Conservation (phyloP, 441 rosid genomes). For the Omphalea diandra region DNA sequence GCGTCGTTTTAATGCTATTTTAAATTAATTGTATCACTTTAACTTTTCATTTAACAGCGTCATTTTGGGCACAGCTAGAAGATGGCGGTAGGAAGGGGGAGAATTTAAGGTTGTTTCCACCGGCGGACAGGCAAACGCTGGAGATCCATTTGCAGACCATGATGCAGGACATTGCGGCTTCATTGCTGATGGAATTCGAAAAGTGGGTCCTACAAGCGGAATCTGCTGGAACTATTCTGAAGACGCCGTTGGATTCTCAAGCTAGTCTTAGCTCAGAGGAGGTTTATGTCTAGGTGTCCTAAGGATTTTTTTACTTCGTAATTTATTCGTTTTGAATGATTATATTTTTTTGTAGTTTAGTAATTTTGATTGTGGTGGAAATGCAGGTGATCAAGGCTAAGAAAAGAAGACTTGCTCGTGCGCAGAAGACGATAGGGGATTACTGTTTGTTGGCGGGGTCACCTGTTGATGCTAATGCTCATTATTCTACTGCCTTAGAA, state of each 20-base stretch:
- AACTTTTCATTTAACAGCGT: not conserved
- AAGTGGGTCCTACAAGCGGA: slow-evolving; percentile 92
- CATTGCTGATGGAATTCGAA: slow-evolving; percentile 90
- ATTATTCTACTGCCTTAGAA: slow-evolving; percentile 88
- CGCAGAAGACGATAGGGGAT: slow-evolving; percentile 97
- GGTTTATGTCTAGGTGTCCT: slow-evolving; percentile 98
- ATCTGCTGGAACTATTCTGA: slow-evolving; percentile 87
- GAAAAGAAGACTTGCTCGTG: slow-evolving; percentile 88
- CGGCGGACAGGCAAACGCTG: slow-evolving; percentile 75
- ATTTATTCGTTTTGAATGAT: too few relatives aligned
- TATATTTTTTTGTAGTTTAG: too few relatives aligned
- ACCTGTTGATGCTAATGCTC: slow-evolving; percentile 98
- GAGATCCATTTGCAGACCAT: slow-evolving; percentile 90
- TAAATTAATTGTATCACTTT: too few relatives aligned
- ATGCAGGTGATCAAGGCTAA: slow-evolving; percentile 95
- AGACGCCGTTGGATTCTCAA: slow-evolving; percentile 99
- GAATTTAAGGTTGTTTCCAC: slow-evolving; percentile 76
- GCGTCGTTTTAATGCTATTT: slow-evolving; percentile 10
- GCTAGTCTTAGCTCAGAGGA: slow-evolving; percentile 98
- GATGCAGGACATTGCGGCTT: slow-evolving; percentile 98
- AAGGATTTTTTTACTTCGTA: too few relatives aligned
- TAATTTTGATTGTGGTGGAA: slow-evolving; percentile 27
- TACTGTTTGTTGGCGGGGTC: slow-evolving; percentile 97
- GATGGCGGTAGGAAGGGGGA: slow-evolving; percentile 65
- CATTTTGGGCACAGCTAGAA: slow-evolving; percentile 57